Evolutionary conservation across 2,329 filamentous ascomycete species (phyloP), one percentile per base, ranked within the genome.

Genomic region (Hypoxylon sp.): DNA sequence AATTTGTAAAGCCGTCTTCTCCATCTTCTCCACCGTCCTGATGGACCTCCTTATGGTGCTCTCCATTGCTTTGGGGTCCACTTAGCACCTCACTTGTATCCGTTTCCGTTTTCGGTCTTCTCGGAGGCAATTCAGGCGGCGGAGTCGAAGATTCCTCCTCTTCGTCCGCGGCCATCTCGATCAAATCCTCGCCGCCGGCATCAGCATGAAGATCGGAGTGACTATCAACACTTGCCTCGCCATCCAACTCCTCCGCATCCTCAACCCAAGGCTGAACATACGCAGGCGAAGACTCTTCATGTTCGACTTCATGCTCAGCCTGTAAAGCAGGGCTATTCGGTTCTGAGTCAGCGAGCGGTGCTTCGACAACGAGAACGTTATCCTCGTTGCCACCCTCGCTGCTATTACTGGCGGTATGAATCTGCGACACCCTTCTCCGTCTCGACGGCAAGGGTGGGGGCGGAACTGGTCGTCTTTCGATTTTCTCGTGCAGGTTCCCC

Each of bases 301-400:
- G 65, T 11, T 70, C 63, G 22, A 30, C 33, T 13, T 60, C 58
- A 6, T 56, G 35, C 14, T 59, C 66, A 3, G 31, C 25, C 33
- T 58, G 64, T 13, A 69, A 35, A 11, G 72, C 61, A 4, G 77
- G 76, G 4, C 76, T 77, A 35, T 73, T 72, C 1, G 77, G 74
- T 54, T 79, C 75, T n/a, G 77, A 77, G 50, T 79, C 76, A 13
- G 68, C 66, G 10, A 55, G 33, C 5, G 78, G 77, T 2, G 77
- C 78, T 44, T 75, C 77, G 6, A 79, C 76, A 8, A 79, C 74
- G 0, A 79, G 58, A 3, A 77, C 71, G 6, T 79, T 75, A 42
- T 79, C 77, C 50, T 78, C 77, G 5, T 50, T 65, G 20, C 61
- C 72, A 3, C 73, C 76, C 37, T 78, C 76, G 5, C 66, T 69